A percentile compares a stretch with the other conserved stretches of the same genome.
phyloP scores from a whole-genome alignment of 495 filamentous ascomycete genomes.

The Penicillium psychrofluorescens region DNA sequence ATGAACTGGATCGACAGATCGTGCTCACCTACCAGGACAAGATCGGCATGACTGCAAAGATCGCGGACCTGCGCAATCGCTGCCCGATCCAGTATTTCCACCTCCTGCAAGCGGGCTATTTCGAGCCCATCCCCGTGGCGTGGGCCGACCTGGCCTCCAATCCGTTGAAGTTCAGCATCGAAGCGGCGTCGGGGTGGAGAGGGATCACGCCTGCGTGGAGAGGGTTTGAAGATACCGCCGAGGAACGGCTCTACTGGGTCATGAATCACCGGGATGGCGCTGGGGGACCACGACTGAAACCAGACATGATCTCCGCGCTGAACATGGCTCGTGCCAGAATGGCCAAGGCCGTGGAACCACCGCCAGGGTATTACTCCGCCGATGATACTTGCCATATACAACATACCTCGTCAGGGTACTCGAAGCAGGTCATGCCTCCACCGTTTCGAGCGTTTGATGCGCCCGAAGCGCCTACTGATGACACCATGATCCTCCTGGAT shows the following conservation, averaged over 20 bases:
- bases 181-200: constrained; percentile 36
- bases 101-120: constrained; percentile 40
- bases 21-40: constrained; percentile 34
- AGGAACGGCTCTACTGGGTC: constrained; percentile 44
- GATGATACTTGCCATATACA: constrained; percentile 35
- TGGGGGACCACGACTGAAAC: constrained; percentile 27
- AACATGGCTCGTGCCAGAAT: constrained; percentile 34
- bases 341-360: constrained; percentile 32
- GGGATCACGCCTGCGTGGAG: constrained; percentile 42
- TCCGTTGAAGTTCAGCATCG: constrained; percentile 38
- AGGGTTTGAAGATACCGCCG: constrained; percentile 39
- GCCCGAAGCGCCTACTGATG: constrained; percentile 26
- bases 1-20: constrained; percentile 24
- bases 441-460: constrained; percentile 27
- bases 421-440: constrained; percentile 34
- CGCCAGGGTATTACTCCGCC: constrained; percentile 26
- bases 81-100: constrained; percentile 39
- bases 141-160: constrained; percentile 35
- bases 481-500: constrained; percentile 42
- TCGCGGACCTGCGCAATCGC: constrained; percentile 28
- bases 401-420: constrained; percentile 32
- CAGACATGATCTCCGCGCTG: constrained; percentile 34
- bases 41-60: constrained; percentile 31
- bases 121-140: constrained; percentile 40
- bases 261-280: constrained; percentile 33